These are phyloP conservation scores for Takashimella tepidaria DNA, from an alignment of 1,284 basidiomycete species.

Conservation along the genomic window DNA sequence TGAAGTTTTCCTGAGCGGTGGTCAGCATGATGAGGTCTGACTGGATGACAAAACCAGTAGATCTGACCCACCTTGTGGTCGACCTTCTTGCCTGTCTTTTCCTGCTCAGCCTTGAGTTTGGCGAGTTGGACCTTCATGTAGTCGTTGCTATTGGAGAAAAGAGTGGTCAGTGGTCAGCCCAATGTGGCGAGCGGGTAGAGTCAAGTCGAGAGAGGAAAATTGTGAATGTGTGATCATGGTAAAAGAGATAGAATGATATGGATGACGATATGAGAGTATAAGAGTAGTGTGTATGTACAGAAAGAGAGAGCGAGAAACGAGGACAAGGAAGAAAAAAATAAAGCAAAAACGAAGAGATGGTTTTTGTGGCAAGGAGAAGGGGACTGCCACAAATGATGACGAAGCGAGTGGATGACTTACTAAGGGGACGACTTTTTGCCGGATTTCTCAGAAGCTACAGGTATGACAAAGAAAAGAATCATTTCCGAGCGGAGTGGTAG, in stretches of 20 bases:
- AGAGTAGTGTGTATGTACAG: not conserved
- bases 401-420: constrained; percentile 23
- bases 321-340: not conserved
- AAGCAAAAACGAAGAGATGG: not conserved
- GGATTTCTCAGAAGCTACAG: constrained; percentile 29
- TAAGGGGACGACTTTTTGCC: constrained; percentile 37
- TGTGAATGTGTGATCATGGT: constrained; percentile 1
- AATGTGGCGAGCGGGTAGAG: too few relatives aligned
- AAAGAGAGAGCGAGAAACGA: not conserved
- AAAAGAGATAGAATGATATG: too few relatives aligned
- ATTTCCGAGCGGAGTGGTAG: not conserved
- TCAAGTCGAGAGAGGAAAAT: too few relatives aligned
- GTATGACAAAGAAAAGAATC: constrained; percentile 1
- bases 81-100: constrained; percentile 40
- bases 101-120: constrained; percentile 45
- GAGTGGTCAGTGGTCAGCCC: too few relatives aligned
- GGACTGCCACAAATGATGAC: not conserved
- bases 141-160: constrained; percentile 30
- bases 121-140: constrained; percentile 48
- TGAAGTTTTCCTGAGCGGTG: constrained; percentile 38
- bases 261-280: not conserved
- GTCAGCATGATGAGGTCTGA: not conserved
- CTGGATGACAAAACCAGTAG: not conserved
- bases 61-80: constrained; percentile 38
- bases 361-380: too few relatives aligned